phyloP scores from a whole-genome alignment of 2,329 filamentous ascomycete genomes.

The Monilinia fructicola region DNA sequence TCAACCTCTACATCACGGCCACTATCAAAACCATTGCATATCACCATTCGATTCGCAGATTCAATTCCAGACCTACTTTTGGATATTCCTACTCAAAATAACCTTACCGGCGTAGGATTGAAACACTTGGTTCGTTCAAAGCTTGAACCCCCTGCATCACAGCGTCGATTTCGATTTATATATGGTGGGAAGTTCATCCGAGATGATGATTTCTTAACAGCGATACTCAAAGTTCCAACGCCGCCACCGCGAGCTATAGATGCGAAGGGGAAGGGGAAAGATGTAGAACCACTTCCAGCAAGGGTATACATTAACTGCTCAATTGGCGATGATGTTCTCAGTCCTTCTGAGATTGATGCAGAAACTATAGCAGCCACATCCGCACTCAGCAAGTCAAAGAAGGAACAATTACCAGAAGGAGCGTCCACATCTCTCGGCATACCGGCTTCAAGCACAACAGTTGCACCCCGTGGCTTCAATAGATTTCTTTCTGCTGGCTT shows the following conservation, averaged over 20 bases:
- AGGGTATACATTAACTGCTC: slow-evolving; percentile 92
- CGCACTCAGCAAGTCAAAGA: slow-evolving; percentile 29
- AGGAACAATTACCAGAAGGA: slow-evolving; percentile 19
- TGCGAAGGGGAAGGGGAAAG: slow-evolving; percentile 66
- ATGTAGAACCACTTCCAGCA: slow-evolving; percentile 47
- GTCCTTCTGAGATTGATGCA: slow-evolving; percentile 63
- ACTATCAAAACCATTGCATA: slow-evolving; percentile 52
- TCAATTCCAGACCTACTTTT: slow-evolving; percentile 81
- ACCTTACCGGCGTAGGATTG: slow-evolving; percentile 72
- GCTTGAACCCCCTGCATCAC: slow-evolving; percentile 60
- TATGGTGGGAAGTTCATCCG: slow-evolving; percentile 83
- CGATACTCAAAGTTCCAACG: slow-evolving; percentile 64
- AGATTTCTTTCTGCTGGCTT: slow-evolving; percentile 80
- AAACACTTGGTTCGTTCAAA: slow-evolving; percentile 78
- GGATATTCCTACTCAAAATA: slow-evolving; percentile 65
- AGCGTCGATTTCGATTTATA: slow-evolving; percentile 80
- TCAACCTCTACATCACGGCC: not conserved
- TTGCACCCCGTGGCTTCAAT: slow-evolving; percentile 79
- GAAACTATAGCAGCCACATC: slow-evolving; percentile 52
- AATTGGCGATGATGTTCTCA: slow-evolving; percentile 75
- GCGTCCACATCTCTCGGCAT: slow-evolving; percentile 24
- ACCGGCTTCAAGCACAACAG: slow-evolving; percentile 43
- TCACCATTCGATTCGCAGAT: slow-evolving; percentile 89
- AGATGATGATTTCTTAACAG: slow-evolving; percentile 66
- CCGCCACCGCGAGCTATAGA: slow-evolving; percentile 47